A percentile compares a stretch with the other conserved stretches of the same genome.
Conservation (phyloP, 2,329 filamentous ascomycete species). For the Fusarium domesticum region DNA sequence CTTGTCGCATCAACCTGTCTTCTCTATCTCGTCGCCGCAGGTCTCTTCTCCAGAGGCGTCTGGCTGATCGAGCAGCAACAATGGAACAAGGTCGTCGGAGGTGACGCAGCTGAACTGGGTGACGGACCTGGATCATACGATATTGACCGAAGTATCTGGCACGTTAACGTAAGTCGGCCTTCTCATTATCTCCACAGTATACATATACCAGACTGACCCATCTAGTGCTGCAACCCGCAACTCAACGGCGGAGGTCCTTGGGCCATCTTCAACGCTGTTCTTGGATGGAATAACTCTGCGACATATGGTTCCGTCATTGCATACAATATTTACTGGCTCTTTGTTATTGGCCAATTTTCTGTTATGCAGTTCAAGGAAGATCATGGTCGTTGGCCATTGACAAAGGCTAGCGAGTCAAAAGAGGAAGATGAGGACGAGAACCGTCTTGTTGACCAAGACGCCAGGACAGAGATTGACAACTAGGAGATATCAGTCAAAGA, state of each 20-base stretch:
- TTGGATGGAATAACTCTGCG: constrained; percentile 86
- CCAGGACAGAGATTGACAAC: neutral
- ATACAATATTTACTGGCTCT: constrained; percentile 85
- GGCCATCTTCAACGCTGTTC: constrained; percentile 82
- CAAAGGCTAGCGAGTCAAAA: constrained; percentile 32
- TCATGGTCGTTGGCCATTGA: constrained; percentile 49
- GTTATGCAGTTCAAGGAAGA: constrained; percentile 65
- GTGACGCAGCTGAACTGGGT: constrained; percentile 51
- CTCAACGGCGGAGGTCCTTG: constrained; percentile 73
- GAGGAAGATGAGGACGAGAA: constrained; percentile 14
- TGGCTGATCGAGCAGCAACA: constrained; percentile 71
- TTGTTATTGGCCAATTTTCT: constrained; percentile 67
- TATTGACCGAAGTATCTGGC: constrained; percentile 75
- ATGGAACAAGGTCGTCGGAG: constrained; percentile 65
- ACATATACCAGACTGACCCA: constrained; percentile 1
- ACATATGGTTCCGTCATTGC: constrained; percentile 83
- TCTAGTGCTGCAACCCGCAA: constrained; percentile 71
- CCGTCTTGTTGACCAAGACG: constrained; percentile 5
- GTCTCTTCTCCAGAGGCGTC: constrained; percentile 73
- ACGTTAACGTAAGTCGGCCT: constrained; percentile 64
- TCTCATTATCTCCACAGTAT: no score
- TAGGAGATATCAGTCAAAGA: no score
- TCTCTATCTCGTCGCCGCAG: constrained; percentile 79
- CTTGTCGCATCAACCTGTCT: constrained; percentile 79
- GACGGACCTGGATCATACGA: constrained; percentile 74